Percentiles rank a stretch among this genome's conserved stretches.
Conservation (phyloP, 345 rosid genomes). For the Ceriops zippeliana region DNA sequence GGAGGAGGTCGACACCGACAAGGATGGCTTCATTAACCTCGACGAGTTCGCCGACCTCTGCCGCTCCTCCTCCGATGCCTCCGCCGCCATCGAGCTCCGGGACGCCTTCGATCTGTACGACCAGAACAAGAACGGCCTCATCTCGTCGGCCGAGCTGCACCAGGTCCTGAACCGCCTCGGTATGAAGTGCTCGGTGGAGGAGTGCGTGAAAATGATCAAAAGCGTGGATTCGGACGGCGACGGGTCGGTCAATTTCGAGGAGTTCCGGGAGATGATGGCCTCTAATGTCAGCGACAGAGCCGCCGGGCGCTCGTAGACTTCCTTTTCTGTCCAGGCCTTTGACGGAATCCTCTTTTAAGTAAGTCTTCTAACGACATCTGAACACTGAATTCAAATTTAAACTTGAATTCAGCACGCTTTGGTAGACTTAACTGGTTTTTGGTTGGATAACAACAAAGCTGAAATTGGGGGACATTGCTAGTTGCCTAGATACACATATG, state of each 20-base stretch:
- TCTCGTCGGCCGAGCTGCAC: conserved; percentile 66
- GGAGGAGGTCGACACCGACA: conserved; percentile 71
- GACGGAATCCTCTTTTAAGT: too few relatives aligned
- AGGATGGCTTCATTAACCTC: conserved; percentile 65
- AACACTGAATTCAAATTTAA: too few relatives aligned
- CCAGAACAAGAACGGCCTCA: conserved; percentile 69
- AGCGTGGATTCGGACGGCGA: conserved; percentile 85
- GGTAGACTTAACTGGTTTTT: too few relatives aligned
- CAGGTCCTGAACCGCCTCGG: conserved; percentile 62
- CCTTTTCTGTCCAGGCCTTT: neutral
- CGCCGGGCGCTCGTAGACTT: neutral
- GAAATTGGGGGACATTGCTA: too few relatives aligned
- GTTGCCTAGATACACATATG: too few relatives aligned
- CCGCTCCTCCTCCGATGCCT: conserved; percentile 38
- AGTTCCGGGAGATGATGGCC: conserved; percentile 81
- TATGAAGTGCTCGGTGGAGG: conserved; percentile 62
- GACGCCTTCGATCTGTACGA: conserved; percentile 95
- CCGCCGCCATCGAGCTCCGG: conserved; percentile 46
- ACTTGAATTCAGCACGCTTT: too few relatives aligned
- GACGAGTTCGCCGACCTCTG: conserved; percentile 65
- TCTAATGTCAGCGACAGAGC: neutral
- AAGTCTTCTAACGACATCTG: too few relatives aligned
- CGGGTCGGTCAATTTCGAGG: conserved; percentile 68
- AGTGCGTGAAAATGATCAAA: conserved; percentile 63
- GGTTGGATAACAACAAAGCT: too few relatives aligned